phyloP scores from a whole-genome alignment of 208 protist genomes.

The Porcisia deanei region DNA sequence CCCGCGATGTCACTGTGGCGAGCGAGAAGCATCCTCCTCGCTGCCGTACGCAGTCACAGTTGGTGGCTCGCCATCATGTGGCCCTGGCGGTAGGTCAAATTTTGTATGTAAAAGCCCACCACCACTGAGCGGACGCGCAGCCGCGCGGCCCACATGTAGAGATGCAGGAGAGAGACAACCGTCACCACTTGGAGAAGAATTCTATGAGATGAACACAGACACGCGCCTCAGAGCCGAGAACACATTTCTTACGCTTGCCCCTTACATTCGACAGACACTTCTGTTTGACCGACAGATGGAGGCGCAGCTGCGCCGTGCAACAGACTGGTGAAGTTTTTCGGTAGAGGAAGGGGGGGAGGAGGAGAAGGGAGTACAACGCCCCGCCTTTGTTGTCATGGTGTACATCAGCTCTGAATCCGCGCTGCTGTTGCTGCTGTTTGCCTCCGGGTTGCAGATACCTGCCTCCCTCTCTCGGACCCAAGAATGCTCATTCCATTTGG shows the following conservation, averaged over 20 bases:
- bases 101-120: background rate
- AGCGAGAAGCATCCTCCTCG: too few relatives aligned
- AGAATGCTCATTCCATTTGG: too few relatives aligned
- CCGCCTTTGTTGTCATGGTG: too few relatives aligned
- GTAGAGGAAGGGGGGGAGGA: background rate
- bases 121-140: background rate
- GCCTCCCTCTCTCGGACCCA: too few relatives aligned
- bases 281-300: slow-evolving; percentile 45
- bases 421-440: too few relatives aligned
- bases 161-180: background rate
- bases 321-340: slow-evolving; percentile 5
- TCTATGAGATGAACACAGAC: slow-evolving; percentile 1
- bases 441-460: too few relatives aligned
- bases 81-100: background rate
- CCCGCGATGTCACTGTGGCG: slow-evolving; percentile 9
- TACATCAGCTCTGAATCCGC: too few relatives aligned
- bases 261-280: slow-evolving; percentile 43
- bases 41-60: background rate
- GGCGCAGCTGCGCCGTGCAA: slow-evolving; percentile 33
- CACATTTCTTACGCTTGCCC: slow-evolving; percentile 41
- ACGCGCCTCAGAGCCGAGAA: slow-evolving; percentile 18
- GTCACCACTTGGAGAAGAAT: background rate
- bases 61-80: slow-evolving; percentile 6
- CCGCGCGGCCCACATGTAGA: background rate
- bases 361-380: background rate